Evolutionary conservation across 148 eudicot species (phyloP), one percentile per base, ranked within the genome.

Genomic region (Vaccinium macrocarpon): DNA sequence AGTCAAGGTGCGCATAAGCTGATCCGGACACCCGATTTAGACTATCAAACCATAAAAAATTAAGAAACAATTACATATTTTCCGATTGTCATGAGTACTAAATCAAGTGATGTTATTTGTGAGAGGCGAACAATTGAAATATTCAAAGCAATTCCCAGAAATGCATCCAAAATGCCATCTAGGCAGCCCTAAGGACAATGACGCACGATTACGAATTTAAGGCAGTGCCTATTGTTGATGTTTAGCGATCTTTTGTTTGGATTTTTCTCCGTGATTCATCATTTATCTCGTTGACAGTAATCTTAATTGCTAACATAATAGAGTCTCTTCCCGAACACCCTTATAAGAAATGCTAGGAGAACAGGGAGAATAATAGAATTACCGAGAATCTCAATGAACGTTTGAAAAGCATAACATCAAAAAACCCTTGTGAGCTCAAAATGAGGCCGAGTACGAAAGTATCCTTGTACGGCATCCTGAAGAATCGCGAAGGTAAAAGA

Each of bases 391-490:
- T 23, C 27, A 62, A 62, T 66, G 72, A 4, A 66, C 85, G 81
- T 53, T 78, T 84, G 78, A 79, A 78, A 19, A 78, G 76, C 82
- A 78, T n/a, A 8, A 84, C 29, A n/a, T 84, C 86, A 4, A 84
- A 79, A 32, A 84, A 78, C 25, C 86, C 86, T 8, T 84, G 86
- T 1, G 82, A 66, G 77, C 55, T 25, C 86, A 84, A 18, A 6
- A 79, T 53, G 19, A 84, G 70, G 23, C 86, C 86, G 3, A 84
- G 78, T 0, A 82, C 35, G 35, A 84, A 1, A 66, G 86, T 23
- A 53, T 84, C 86, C 48, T 23, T 49, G 21, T 19, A 66, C 6
- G 86, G 86, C 82, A 84, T 79, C 23, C 78, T 3, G 74, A 32
- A 79, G 13, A 50, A 61, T 1, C 53, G 52, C 14, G 82, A 38